Evolutionary conservation across 1,284 basidiomycete species (phyloP), one percentile per base, ranked within the genome.

Genomic region (Ceratobasidium sp.): DNA sequence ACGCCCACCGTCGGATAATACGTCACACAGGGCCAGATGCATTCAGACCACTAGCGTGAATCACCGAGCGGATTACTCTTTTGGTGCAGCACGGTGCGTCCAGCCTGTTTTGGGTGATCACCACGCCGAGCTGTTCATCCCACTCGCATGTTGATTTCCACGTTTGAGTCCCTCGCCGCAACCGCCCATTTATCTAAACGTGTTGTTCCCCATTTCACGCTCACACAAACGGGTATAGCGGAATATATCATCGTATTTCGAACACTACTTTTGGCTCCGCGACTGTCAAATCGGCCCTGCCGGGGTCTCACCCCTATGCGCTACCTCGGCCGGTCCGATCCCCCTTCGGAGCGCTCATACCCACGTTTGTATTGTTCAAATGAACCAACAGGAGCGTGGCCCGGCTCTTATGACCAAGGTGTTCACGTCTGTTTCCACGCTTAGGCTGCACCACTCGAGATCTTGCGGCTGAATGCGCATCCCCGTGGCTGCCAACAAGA

Each of bases 291-390:
- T 31, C n/a, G 51, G 29, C 37, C 6, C 22, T 48, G 48, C 46
- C 49, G 53, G 29, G 19, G 0, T 43, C 64, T 31, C 64, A 51
- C 29, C 41, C 64, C 31, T 53, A 34, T 66, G 22, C 46, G 24
- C 24, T 51, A 14, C 13, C 27, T 19, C 53, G 7, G 48, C 31
- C 64, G 53, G 53, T 46, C 64, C 64, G 64, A 53, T 34, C 6
- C 37, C 31, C 14, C 16, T 53, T 24, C 64, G 64, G 64, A 66
- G 64, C 64, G 64, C 64, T 31, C 64, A 53, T 64, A 43, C 2
- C 59, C 39, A 54, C 24, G 24, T 7, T 31, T 22, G 2, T 29
- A 11, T 54, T 22, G 24, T 54, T 29, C 53, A 54, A 54, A 54
- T 54, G 53, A 54, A 31, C 53, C 53, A 29, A 54, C 19, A 19